These are phyloP conservation scores for Prillingera fragicola DNA, from an alignment of 1,284 basidiomycete species.

Conservation along the genomic window DNA sequence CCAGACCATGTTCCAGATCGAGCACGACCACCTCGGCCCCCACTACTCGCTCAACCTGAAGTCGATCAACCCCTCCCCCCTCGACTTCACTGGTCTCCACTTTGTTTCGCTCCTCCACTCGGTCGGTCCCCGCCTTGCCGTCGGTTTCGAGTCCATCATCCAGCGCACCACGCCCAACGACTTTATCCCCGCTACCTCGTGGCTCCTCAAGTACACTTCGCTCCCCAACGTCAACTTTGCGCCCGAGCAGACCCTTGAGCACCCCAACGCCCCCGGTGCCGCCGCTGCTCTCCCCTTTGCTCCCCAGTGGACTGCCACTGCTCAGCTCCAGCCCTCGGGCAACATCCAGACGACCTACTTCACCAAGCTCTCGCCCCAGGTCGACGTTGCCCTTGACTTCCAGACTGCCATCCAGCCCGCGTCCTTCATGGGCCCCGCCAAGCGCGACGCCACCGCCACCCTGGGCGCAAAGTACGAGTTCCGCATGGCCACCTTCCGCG, in stretches of 20 bases:
- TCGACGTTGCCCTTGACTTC: slow-evolving; percentile 97
- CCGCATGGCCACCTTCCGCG: slow-evolving; percentile 84
- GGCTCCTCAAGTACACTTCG: slow-evolving; percentile 80
- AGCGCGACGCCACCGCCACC: slow-evolving; percentile 86
- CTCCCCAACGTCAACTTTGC: slow-evolving; percentile 50
- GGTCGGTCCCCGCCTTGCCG: slow-evolving; percentile 80
- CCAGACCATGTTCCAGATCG: slow-evolving; percentile 84
- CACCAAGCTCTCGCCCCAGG: slow-evolving; percentile 91
- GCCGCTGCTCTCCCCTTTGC: slow-evolving; percentile 29
- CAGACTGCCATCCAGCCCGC: slow-evolving; percentile 71
- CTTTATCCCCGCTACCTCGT: slow-evolving; percentile 72
- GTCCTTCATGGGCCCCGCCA: slow-evolving; percentile 51
- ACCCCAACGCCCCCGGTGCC: slow-evolving; percentile 21
- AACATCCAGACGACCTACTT: slow-evolving; percentile 91
- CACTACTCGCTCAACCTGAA: slow-evolving; percentile 88
- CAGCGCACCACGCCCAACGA: slow-evolving; percentile 69
- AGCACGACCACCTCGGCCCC: slow-evolving; percentile 87
- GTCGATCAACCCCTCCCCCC: slow-evolving; percentile 84
- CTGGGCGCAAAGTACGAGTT: slow-evolving; percentile 96
- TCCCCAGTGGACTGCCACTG: slow-evolving; percentile 86
- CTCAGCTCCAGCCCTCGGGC: slow-evolving; percentile 78
- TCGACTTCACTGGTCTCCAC: slow-evolving; percentile 89
- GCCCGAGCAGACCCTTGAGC: slow-evolving; percentile 7
- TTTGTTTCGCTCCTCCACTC: slow-evolving; percentile 92
- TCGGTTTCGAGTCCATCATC: slow-evolving; percentile 85